Evolutionary conservation across 1,284 basidiomycete genomes (phyloP), one percentile per base, ranked within the genome.

Genomic region (Phellopilus nigrolimitatus): DNA sequence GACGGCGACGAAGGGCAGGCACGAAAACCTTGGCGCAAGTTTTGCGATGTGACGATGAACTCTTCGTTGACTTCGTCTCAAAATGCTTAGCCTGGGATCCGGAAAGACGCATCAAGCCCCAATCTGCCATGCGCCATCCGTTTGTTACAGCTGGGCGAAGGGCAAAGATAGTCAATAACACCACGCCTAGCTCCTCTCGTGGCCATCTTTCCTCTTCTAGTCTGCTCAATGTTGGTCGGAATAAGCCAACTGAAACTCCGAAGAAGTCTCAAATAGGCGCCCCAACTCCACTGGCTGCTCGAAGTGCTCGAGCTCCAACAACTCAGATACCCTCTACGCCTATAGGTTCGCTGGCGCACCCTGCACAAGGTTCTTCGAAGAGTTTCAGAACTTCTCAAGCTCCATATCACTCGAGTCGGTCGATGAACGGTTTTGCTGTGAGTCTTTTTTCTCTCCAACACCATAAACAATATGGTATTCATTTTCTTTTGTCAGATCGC

Each of bases 41-140:
- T 41, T 76, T 99, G 42, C 87, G 92, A 55, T 88, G 86, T 60
- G 88, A 89, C 54, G 92, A 95, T 61, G 91, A 94, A 53, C 79
- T 87, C 36, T 93, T 95, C 64, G 76, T 93, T 43, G 91, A 95
- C 67, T 91, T 99, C 64, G 90, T 99, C 57, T 77, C 89, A 2
- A 97, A 95, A 66, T 99, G 97, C 68, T 76, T 99, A 21, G 80
- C 91, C 12, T 99, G 95, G 97, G 97, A 99, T 70, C 97, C 97
- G 1, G 95, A 99, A 63, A 81, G 91, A 53, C 80, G 97, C 34
- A 78, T 99, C 64, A 98, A 97, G 68, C 95, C 95, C 1, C 91
- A 95, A 60, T 80, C 88, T 12, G 95, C 97, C 1, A 71, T 95
- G 71, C 82, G 91, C n/a, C 93, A 95, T 69, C 88, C 90, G 8